Evolutionary conservation across 352 stramenopile species (phyloP), one percentile per base, ranked within the genome.

Genomic region (Elongisporangium undulatum): DNA sequence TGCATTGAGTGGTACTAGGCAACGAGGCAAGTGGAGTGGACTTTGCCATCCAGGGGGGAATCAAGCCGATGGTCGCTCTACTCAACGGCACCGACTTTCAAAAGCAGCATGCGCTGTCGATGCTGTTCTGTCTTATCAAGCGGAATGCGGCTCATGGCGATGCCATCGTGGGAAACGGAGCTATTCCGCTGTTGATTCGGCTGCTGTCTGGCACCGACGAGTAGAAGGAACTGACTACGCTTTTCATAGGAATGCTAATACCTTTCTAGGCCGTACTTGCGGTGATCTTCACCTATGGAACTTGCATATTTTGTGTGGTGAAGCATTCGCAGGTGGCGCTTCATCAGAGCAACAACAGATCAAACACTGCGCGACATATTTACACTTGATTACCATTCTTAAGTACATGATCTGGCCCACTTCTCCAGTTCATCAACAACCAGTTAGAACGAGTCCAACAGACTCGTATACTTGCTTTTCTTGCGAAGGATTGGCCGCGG

Each of bases 381-480:
- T 26, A 26, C 23, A 26, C 23, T 26, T 26, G 23, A 26, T 26
- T 26, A n/a, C 23, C 2, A 26, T 26, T 26, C 23, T 26, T 26
- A 13, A 38, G 6, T 38, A 38, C 5, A 8, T 9, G 9, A n/a
- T n/a, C n/a, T n/a, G n/a, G n/a, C n/a, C n/a, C 26, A 34, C 26
- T 4, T 34, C 34, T 45, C 3, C 34, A 45, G 9, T 45, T 3
- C 34, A 17, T 45, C 5, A 41, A 41, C 13, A 7, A 39, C 29
- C 29, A 39, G 10, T 20, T 53, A 53, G 26, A 61, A 39, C 29
- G 65, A 61, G 2, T 63, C 55, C 38, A 72, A 64, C 50, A 76
- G 66, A 52, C 77, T 63, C 24, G 72, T 68, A 71, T 92, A 92
- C 56, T 64, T 76, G 69, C 76, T 90, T 21, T 70, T 50, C 26